Conservation (phyloP, 1,284 basidiomycete species). For the Heliocybe sulcata region DNA sequence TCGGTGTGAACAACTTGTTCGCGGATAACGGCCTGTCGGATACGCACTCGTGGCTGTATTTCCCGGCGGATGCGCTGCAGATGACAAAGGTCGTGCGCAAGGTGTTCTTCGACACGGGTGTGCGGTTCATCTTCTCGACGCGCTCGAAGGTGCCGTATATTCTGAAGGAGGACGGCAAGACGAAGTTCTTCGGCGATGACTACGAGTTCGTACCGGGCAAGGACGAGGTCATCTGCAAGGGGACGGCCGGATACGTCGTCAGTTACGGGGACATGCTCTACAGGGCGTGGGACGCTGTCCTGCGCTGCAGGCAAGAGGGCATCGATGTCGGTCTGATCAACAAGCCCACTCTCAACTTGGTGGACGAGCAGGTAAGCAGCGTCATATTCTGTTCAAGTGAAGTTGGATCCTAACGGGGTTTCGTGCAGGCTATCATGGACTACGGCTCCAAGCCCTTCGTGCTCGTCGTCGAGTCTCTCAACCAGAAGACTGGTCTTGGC, state of each 20-base stretch:
- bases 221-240: slow-evolving; percentile 68
- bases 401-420: neutral
- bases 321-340: slow-evolving; percentile 78
- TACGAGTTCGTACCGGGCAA: slow-evolving; percentile 80
- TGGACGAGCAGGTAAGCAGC: slow-evolving; percentile 62
- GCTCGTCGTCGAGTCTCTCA: slow-evolving; percentile 78
- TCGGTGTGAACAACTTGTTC: slow-evolving; percentile 80
- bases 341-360: slow-evolving; percentile 75
- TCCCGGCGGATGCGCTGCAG: slow-evolving; percentile 77
- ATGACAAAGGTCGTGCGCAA: slow-evolving; percentile 71
- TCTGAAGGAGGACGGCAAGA: slow-evolving; percentile 66
- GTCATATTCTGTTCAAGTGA: neutral
- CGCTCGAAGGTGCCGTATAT: slow-evolving; percentile 83
- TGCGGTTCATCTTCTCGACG: slow-evolving; percentile 82
- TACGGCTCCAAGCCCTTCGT: slow-evolving; percentile 70
- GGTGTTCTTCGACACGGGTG: slow-evolving; percentile 75
- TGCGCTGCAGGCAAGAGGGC: slow-evolving; percentile 62
- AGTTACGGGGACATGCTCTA: slow-evolving; percentile 80
- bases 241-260: slow-evolving; percentile 70
- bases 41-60: slow-evolving; percentile 73
- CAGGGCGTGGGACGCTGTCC: slow-evolving; percentile 73
- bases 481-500: slow-evolving; percentile 82
- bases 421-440: slow-evolving; percentile 49
- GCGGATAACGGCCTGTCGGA: slow-evolving; percentile 81
- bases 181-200: slow-evolving; percentile 57